phyloP scores from a whole-genome alignment of 331 rosid species.

The Stylosanthes scabra region DNA sequence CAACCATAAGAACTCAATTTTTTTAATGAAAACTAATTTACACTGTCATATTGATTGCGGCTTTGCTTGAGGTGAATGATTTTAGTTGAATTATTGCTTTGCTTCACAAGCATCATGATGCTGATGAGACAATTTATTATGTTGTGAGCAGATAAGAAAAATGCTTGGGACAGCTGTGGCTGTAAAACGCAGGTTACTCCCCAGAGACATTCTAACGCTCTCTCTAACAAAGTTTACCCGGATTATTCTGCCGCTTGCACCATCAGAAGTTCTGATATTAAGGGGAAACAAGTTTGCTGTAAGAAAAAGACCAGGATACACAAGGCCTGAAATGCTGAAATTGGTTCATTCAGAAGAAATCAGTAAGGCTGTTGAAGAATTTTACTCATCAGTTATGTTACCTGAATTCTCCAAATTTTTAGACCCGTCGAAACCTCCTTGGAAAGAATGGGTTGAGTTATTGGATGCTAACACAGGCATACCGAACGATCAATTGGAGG shows the following conservation, averaged over 20 bases:
- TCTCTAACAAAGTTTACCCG: constrained; percentile 81
- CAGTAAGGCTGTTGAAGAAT: constrained; percentile 60
- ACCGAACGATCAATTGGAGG: constrained; percentile 65
- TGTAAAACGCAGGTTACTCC: constrained; percentile 75
- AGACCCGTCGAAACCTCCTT: constrained; percentile 71
- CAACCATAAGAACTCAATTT: no score
- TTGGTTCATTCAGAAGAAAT: constrained; percentile 71
- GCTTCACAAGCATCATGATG: no score
- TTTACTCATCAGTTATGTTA: constrained; percentile 69
- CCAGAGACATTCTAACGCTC: constrained; percentile 63
- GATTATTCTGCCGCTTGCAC: constrained; percentile 82
- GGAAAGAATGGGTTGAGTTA: constrained; percentile 83
- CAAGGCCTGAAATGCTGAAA: constrained; percentile 76
- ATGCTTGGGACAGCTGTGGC: constrained; percentile 90
- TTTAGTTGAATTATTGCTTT: no score
- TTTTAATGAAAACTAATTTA: no score
- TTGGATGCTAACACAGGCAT: constrained; percentile 74
- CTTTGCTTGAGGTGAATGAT: no score
- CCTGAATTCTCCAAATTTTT: constrained; percentile 72
- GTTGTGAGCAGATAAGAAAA: constrained; percentile 75
- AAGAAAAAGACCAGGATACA: constrained; percentile 69
- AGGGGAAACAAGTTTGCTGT: constrained; percentile 73
- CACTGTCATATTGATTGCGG: no score
- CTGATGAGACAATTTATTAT: constrained; percentile 21
- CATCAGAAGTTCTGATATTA: constrained; percentile 80